A percentile compares a stretch with the other conserved stretches of the same genome.
These are phyloP conservation scores for Ceratopteris richardii DNA, from an alignment of 75 land plant species.

Conservation along the genomic window DNA sequence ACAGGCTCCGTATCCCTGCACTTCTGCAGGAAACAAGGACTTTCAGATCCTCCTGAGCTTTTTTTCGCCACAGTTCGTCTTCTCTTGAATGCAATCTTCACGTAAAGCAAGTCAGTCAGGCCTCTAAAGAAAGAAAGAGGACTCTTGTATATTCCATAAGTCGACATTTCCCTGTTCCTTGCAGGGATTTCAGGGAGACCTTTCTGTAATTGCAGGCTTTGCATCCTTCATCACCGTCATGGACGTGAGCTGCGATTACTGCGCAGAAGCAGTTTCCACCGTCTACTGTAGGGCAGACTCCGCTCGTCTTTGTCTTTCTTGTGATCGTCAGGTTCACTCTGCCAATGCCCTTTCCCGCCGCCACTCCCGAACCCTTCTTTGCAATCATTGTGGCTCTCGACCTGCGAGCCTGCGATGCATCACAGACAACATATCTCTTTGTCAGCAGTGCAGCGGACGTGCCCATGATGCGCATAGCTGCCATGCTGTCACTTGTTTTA, in stretches of 20 bases:
- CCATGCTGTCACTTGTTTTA: constrained; percentile 41
- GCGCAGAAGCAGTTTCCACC: constrained; percentile 26
- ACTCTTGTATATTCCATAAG: too few species aligned
- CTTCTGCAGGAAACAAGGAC: too few species aligned
- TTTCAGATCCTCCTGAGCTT: too few species aligned
- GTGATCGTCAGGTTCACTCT: constrained; percentile 56
- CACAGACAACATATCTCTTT: constrained; percentile 40
- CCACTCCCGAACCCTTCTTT: constrained; percentile 62
- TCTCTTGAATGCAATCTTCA: too few species aligned
- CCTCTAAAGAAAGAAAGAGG: too few species aligned
- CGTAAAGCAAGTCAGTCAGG: too few species aligned
- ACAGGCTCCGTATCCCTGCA: too few species aligned
- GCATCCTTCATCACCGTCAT: neutral
- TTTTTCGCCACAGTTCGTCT: too few species aligned
- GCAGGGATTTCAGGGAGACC: too few species aligned
- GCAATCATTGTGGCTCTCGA: constrained; percentile 45
- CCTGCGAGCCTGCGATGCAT: constrained; percentile 52
- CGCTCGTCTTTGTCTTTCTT: constrained; percentile 49
- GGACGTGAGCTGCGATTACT: constrained; percentile 44
- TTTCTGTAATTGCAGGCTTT: too few species aligned
- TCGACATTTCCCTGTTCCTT: too few species aligned
- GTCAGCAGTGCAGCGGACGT: constrained; percentile 42
- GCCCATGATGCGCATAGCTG: constrained; percentile 29
- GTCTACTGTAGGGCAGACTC: constrained; percentile 57
- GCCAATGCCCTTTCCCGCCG: constrained; percentile 44